Evolutionary conservation across 192 early-diverging fungal species (phyloP).

Genomic region (Haplosporangium gracile): DNA sequence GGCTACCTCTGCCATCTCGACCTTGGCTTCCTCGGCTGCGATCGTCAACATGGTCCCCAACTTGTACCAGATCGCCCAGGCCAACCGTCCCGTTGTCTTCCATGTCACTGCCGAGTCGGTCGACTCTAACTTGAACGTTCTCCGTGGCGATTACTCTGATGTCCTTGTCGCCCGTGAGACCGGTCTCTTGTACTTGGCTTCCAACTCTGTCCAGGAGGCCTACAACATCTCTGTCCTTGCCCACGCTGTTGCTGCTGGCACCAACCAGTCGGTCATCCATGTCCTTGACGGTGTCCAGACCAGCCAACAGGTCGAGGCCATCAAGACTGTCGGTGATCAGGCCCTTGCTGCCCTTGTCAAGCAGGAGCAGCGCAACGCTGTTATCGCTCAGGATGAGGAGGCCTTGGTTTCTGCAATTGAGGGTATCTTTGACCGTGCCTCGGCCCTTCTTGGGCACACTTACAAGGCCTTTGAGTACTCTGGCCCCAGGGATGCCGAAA

Average conservation of each 20-base stretch:
- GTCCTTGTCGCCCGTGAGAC: constrained; percentile 83
- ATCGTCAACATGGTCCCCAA: constrained; percentile 88
- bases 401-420: constrained; percentile 42
- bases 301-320: constrained; percentile 64
- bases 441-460: constrained; percentile 63
- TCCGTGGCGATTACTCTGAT: constrained; percentile 72
- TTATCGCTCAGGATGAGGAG: constrained; percentile 23
- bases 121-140: constrained; percentile 69
- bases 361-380: constrained; percentile 20
- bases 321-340: constrained; percentile 65
- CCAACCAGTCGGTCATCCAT: constrained; percentile 83
- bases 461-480: constrained; percentile 89
- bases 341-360: constrained; percentile 61
- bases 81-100: constrained; percentile 77
- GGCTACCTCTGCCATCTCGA: constrained; percentile 62
- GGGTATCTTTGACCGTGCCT: constrained; percentile 32
- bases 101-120: constrained; percentile 84
- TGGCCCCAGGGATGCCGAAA: constrained; percentile 78
- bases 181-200: constrained; percentile 82
- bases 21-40: constrained; percentile 80
- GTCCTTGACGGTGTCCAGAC: constrained; percentile 79
- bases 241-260: constrained; percentile 77
- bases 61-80: constrained; percentile 77
- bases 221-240: constrained; percentile 90
- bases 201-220: constrained; percentile 85